phyloP scores from a whole-genome alignment of 352 stramenopile genomes.

The Globisporangium ultimum region DNA sequence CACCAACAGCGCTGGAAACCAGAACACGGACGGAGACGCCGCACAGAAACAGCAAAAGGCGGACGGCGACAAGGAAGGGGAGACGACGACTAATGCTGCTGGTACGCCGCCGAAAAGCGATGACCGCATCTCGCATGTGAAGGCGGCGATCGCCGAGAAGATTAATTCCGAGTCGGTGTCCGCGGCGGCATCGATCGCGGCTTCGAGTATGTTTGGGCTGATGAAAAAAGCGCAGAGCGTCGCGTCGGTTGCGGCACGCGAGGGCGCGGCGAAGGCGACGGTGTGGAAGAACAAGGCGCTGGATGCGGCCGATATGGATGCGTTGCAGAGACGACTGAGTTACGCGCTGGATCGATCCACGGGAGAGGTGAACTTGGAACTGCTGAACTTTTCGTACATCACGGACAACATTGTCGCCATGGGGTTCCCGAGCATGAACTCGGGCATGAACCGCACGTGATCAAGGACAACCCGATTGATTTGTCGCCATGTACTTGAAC shows the following conservation, averaged over 20 bases:
- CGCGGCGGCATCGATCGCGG: slow-evolving; percentile 53
- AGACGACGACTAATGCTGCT: background rate
- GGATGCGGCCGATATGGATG: slow-evolving; percentile 84
- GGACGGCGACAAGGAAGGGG: background rate
- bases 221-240: slow-evolving; percentile 85
- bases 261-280: slow-evolving; percentile 70
- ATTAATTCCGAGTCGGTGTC: slow-evolving; percentile 74
- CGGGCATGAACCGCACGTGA: slow-evolving; percentile 66
- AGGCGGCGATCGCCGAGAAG: slow-evolving; percentile 50
- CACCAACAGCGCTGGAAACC: slow-evolving; percentile 4
- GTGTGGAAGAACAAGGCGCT: slow-evolving; percentile 72
- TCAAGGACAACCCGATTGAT: slow-evolving; percentile 89
- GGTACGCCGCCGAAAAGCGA: slow-evolving; percentile 21
- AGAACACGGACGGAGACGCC: background rate
- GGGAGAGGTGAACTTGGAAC: slow-evolving; percentile 77
- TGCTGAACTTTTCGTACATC: slow-evolving; percentile 92
- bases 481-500: slow-evolving; percentile 94
- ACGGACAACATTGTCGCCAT: slow-evolving; percentile 87
- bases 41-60: background rate
- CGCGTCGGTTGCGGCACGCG: slow-evolving; percentile 62
- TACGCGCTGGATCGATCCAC: slow-evolving; percentile 76
- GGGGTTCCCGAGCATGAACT: slow-evolving; percentile 89
- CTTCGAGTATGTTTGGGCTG: slow-evolving; percentile 75
- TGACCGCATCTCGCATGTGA: slow-evolving; percentile 47
- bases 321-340: slow-evolving; percentile 74